Conservation (phyloP, 2,329 filamentous ascomycete species). For the Cladosporium sp. region DNA sequence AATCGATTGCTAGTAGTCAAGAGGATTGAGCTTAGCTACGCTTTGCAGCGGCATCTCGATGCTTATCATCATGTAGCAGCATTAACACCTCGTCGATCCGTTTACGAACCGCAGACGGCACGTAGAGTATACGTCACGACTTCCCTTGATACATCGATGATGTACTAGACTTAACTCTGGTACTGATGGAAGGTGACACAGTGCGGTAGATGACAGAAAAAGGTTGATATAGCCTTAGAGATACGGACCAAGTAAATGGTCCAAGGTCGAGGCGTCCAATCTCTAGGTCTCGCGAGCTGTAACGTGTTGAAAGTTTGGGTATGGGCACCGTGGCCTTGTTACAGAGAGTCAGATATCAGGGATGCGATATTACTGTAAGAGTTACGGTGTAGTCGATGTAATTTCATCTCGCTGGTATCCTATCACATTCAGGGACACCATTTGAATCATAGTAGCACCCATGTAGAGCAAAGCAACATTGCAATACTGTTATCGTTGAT, state of each 20-base stretch:
- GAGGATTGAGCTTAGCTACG: not conserved
- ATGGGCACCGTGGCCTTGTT: too few relatives aligned
- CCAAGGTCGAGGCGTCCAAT: not conserved
- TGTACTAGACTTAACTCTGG: not conserved
- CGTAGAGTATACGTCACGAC: not conserved
- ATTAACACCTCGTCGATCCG: not conserved
- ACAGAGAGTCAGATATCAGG: too few relatives aligned
- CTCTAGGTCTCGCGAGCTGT: not conserved
- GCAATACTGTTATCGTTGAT: not conserved
- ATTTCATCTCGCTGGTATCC: not conserved
- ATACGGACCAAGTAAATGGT: not conserved
- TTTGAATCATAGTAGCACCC: not conserved
- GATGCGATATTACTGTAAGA: too few relatives aligned
- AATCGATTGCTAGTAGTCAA: not conserved
- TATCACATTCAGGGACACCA: not conserved
- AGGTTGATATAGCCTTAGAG: not conserved
- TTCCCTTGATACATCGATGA: not conserved
- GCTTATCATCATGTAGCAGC: not conserved
- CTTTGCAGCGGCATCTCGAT: too few relatives aligned
- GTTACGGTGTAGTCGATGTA: too few relatives aligned
- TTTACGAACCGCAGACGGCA: not conserved
- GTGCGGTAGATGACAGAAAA: not conserved
- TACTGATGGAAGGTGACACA: not conserved
- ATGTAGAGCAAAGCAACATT: not conserved
- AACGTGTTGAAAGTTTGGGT: not conserved